A percentile compares a stretch with the other conserved stretches of the same genome.
Conservation (phyloP, 371 early-diverging fungal species). For the Lichtheimia hyalospora region DNA sequence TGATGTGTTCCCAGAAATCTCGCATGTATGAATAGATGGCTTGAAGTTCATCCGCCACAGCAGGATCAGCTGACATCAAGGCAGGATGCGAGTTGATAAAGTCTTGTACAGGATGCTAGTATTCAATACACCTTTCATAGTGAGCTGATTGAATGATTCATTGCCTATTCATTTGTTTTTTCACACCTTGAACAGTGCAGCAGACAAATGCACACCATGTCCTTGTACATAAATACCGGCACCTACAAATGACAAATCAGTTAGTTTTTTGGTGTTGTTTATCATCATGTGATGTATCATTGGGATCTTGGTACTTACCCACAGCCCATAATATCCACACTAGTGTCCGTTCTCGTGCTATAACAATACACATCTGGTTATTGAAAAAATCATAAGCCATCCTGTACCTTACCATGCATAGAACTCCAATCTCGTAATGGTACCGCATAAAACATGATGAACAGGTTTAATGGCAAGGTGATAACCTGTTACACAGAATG, state of each 20-base stretch:
- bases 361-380: too few relatives aligned
- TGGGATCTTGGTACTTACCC: background rate
- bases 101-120: constrained; percentile 46
- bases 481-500: constrained; percentile 7
- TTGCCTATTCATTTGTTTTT: background rate
- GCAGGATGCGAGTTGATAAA: constrained; percentile 40
- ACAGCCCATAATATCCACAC: constrained; percentile 34
- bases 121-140: background rate
- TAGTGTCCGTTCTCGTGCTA: constrained; percentile 30
- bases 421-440: constrained; percentile 23
- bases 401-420: constrained; percentile 22
- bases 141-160: background rate
- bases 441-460: constrained; percentile 38
- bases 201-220: constrained; percentile 47
- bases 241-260: constrained; percentile 17
- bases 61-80: constrained; percentile 34
- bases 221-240: constrained; percentile 47
- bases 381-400: too few relatives aligned
- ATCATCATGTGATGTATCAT: background rate
- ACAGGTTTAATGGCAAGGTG: constrained; percentile 43
- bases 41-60: constrained; percentile 22
- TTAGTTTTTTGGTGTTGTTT: too few relatives aligned
- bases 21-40: constrained; percentile 53
- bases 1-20: constrained; percentile 55
- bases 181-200: constrained; percentile 46